Evolutionary conservation across 305 asterid species (phyloP).

Genomic region (Striga hermonthica): DNA sequence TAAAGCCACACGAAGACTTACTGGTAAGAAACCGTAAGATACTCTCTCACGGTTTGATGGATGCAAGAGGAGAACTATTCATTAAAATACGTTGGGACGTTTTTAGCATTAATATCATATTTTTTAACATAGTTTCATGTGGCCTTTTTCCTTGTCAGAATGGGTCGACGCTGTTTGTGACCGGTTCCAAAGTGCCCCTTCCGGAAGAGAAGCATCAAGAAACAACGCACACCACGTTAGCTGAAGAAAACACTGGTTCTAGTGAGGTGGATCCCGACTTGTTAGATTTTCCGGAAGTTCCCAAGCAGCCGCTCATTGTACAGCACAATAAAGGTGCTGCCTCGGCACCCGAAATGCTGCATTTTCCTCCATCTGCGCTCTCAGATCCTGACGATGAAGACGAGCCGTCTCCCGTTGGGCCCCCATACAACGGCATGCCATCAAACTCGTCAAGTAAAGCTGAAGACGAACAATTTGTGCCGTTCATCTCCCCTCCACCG

Average conservation of each 20-base stretch:
- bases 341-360: constrained; percentile 80
- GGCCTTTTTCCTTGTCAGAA: constrained; percentile 44
- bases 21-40: constrained; percentile 42
- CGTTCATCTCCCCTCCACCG: constrained; percentile 64
- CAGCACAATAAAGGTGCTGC: constrained; percentile 43
- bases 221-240: constrained; percentile 36
- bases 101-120: too few relatives aligned
- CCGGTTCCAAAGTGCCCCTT: constrained; percentile 39
- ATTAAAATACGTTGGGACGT: too few relatives aligned
- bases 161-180: constrained; percentile 66
- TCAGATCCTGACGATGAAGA: constrained; percentile 59
- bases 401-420: constrained; percentile 37
- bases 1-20: constrained; percentile 81
- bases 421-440: too few relatives aligned
- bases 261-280: constrained; percentile 56
- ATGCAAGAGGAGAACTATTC: too few relatives aligned
- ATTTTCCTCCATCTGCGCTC: constrained; percentile 79
- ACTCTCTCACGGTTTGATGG: too few relatives aligned
- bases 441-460: constrained; percentile 30
- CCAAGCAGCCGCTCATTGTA: constrained; percentile 49
- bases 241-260: constrained; percentile 32
- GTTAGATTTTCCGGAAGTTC: constrained; percentile 78
- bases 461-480: constrained; percentile 66
- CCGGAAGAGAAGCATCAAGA: constrained; percentile 41
- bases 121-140: too few relatives aligned